Conservation (phyloP, 1,139 yeast species). For the Arxiozyma heterogenica region DNA sequence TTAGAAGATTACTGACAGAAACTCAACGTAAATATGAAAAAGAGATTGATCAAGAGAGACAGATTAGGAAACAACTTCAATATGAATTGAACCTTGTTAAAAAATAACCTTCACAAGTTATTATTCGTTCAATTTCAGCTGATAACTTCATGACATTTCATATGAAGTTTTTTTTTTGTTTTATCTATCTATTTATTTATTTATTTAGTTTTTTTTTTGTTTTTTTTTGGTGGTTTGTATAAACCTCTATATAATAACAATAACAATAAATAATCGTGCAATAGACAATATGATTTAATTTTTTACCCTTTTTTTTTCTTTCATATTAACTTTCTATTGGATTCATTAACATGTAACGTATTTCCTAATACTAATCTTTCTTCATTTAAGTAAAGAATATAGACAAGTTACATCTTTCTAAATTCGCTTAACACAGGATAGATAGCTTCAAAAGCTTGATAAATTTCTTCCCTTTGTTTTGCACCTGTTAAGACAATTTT, state of each 20-base stretch:
- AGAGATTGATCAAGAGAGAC: conserved; percentile 25
- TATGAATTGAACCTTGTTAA: conserved; percentile 1
- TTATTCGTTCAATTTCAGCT: not conserved
- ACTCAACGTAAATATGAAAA: conserved; percentile 26
- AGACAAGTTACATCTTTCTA: conserved; percentile 46
- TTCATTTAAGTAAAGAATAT: not conserved
- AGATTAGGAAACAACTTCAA: conserved; percentile 18
- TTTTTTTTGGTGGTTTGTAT: not conserved
- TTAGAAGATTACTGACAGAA: conserved; percentile 25
- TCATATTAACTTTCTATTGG: not conserved
- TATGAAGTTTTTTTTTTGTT: too few relatives aligned
- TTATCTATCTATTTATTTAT: too few relatives aligned
- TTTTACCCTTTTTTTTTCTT: not conserved
- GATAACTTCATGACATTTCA: not conserved
- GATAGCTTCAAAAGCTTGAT: conserved; percentile 95
- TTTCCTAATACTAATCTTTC: not conserved
- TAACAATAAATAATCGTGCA: not conserved
- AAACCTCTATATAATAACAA: not conserved
- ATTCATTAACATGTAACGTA: not conserved
- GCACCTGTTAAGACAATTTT: conserved; percentile 98
- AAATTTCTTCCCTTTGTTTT: conserved; percentile 95
- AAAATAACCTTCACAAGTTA: not conserved
- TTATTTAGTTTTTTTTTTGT: too few relatives aligned
- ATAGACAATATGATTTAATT: not conserved
- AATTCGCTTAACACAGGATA: conserved; percentile 98